Conservation (phyloP, 176 grass and related monocot genomes). For the Triticum dicoccoides region DNA sequence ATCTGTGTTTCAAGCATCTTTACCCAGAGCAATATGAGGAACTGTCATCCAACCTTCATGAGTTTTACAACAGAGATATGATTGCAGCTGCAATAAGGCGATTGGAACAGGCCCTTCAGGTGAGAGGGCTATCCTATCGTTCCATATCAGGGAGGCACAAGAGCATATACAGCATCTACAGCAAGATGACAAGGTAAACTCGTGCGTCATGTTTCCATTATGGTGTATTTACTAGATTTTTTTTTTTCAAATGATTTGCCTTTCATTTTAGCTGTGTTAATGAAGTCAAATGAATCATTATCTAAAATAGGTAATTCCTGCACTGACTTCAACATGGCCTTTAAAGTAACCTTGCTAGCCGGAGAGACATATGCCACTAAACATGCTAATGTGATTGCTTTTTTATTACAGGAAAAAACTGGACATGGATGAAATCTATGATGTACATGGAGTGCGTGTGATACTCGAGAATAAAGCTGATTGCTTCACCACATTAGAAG, state of each 20-base stretch:
- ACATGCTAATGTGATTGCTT: conserved; percentile 22
- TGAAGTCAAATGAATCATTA: background rate
- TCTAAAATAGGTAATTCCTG: background rate
- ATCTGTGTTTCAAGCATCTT: conserved; percentile 72
- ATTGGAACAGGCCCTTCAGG: conserved; percentile 64
- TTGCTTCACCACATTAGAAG: conserved; percentile 58
- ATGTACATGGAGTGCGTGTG: conserved; percentile 80
- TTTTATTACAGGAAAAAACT: conserved; percentile 65
- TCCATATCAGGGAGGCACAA: conserved; percentile 66
- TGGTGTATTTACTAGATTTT: background rate
- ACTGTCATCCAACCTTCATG: conserved; percentile 48
- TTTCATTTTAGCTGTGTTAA: background rate
- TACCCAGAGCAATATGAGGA: conserved; percentile 57
- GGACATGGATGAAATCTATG: conserved; percentile 76
- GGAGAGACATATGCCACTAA: background rate
- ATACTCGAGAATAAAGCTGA: conserved; percentile 65
- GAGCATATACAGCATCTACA: conserved; percentile 83
- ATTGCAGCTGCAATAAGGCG: conserved; percentile 60
- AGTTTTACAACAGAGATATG: conserved; percentile 63
- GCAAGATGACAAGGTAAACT: conserved; percentile 76
- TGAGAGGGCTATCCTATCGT: conserved; percentile 57
- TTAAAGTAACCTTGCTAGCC: background rate
- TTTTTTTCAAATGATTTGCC: background rate
- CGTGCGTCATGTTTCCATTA: background rate
- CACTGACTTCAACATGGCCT: background rate